Conservation (phyloP, 2,329 filamentous ascomycete species). For the Fusarium sp. region DNA sequence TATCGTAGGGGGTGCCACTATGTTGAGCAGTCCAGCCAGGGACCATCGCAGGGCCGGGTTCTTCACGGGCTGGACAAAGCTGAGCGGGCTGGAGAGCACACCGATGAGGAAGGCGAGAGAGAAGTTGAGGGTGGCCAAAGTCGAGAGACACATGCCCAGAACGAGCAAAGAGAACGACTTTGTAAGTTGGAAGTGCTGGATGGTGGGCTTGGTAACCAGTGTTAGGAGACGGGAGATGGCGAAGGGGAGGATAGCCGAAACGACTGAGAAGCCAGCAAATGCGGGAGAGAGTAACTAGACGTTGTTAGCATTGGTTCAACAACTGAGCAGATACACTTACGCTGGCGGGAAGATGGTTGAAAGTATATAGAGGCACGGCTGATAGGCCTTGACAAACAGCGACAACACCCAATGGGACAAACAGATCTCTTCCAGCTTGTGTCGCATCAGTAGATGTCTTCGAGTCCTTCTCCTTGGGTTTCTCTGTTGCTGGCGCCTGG, state of each 20-base stretch:
- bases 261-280: conserved; percentile 67
- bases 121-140: conserved; percentile 96
- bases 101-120: conserved; percentile 88
- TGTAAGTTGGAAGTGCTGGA: conserved; percentile 80
- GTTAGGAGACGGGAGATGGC: conserved; percentile 67
- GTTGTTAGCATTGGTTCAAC: conserved; percentile 7
- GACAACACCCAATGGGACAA: conserved; percentile 79
- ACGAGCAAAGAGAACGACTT: conserved; percentile 94
- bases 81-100: conserved; percentile 79
- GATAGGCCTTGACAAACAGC: conserved; percentile 79
- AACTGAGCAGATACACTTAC: conserved; percentile 60
- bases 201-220: conserved; percentile 62
- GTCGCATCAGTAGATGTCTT: conserved; percentile 42
- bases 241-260: conserved; percentile 68
- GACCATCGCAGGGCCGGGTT: conserved; percentile 54
- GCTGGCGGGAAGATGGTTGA: conserved; percentile 76
- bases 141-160: conserved; percentile 89
- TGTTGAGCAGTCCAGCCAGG: conserved; percentile 64
- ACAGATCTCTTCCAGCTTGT: conserved; percentile 69
- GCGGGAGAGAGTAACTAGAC: conserved; percentile 66
- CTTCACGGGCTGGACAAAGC: conserved; percentile 71
- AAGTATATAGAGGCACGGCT: conserved; percentile 83
- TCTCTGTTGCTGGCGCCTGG: conserved; percentile 52
- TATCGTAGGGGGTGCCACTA: conserved; percentile 71
- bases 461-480: conserved; percentile 45